Conservation (phyloP, 306 rosid genomes). For the Lathyrus tuberosus region DNA sequence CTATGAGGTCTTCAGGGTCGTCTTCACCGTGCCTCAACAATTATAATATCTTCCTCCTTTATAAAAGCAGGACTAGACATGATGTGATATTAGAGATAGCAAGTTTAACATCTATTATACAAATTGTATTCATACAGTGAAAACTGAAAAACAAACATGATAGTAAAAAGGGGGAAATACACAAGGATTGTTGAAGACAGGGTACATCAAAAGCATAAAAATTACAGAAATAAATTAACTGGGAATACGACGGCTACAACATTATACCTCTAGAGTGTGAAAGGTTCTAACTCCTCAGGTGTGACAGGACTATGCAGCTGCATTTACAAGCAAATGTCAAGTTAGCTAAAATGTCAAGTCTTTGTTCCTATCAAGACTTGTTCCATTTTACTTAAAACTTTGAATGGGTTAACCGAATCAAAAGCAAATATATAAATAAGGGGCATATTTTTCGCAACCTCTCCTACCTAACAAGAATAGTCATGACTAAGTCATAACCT, state of each 20-base stretch:
- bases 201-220: constrained; percentile 9
- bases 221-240: constrained; percentile 21
- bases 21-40: not conserved
- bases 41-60: constrained; percentile 12
- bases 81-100: not conserved
- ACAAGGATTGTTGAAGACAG: not conserved
- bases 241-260: constrained; percentile 9
- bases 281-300: constrained; percentile 73
- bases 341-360: constrained; percentile 30
- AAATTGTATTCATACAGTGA: not conserved
- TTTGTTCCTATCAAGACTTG: constrained; percentile 1
- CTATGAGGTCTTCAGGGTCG: not conserved
- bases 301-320: constrained; percentile 85
- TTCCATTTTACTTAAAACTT: not conserved
- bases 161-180: not conserved
- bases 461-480: constrained; percentile 2
- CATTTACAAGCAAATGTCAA: constrained; percentile 39
- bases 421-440: not conserved
- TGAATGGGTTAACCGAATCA: constrained; percentile 1
- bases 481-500: not conserved
- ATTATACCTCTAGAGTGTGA: constrained; percentile 48
- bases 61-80: not conserved
- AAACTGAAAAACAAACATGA: not conserved
- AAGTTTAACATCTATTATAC: constrained; percentile 13
- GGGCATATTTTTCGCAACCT: not conserved